Evolutionary conservation across 176 grass and related monocot species (phyloP).

Genomic region (Paspalum vaginatum): DNA sequence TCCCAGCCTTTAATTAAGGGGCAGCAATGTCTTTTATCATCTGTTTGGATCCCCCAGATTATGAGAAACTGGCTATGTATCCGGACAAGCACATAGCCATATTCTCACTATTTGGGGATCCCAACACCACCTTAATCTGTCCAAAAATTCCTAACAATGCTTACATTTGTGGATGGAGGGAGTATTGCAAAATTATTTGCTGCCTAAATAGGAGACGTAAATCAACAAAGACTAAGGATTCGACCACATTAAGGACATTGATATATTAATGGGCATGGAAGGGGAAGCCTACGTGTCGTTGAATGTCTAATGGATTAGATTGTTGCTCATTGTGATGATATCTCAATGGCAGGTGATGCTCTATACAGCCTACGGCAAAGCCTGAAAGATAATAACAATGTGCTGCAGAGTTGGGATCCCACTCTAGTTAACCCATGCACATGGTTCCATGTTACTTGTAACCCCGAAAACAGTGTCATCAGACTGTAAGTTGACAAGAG

Average conservation of each 20-base stretch:
- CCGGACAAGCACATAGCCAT: too few species aligned
- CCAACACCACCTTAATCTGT: too few species aligned
- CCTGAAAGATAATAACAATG: constrained; percentile 69
- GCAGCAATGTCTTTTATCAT: too few species aligned
- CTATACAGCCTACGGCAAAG: constrained; percentile 62
- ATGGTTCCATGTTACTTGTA: constrained; percentile 93
- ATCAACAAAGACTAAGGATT: background rate
- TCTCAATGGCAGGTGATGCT: constrained; percentile 68
- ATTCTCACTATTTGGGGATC: too few species aligned
- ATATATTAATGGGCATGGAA: background rate
- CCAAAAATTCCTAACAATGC: too few species aligned
- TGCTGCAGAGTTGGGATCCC: constrained; percentile 85
- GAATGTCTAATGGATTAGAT: constrained; percentile 18
- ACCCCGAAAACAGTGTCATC: constrained; percentile 71
- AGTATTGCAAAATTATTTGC: background rate
- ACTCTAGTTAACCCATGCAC: constrained; percentile 88
- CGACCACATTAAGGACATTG: background rate
- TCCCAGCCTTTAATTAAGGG: too few species aligned
- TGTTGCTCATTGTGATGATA: constrained; percentile 39
- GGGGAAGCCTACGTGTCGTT: constrained; percentile 1
- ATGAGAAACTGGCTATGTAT: too few species aligned
- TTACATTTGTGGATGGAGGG: too few species aligned
- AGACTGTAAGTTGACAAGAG: constrained; percentile 69
- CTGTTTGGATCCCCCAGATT: too few species aligned
- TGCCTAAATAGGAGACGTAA: background rate